Evolutionary conservation across 2,329 filamentous ascomycete genomes (phyloP), one percentile per base, ranked within the genome.

Genomic region (Scolecobasidium constrictum): DNA sequence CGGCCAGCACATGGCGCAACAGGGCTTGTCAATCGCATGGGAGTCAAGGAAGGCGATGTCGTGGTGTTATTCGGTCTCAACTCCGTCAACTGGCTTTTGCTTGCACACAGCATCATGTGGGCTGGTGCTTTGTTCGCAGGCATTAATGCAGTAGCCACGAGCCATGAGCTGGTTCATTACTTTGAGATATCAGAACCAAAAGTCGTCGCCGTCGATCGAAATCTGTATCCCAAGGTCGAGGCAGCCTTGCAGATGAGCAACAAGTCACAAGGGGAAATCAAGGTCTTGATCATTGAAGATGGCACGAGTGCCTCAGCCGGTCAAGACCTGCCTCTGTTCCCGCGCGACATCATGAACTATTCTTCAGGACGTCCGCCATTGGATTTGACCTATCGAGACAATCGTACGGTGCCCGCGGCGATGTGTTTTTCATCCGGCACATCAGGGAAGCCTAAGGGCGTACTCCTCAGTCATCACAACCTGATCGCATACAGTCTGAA

Each of bases 361-460:
- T 9, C 20, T 6, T 12, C 23, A 12, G 15, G 42, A 3, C 21
- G 21, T 3, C 44, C 48, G 13, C 38, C 48, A n/a, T 49, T 53
- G 18, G 50, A 53, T 42, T 43, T 54, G 1, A 49, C 50, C 2
- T 17, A 17, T 12, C 23, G 43, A 20, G 50, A 53, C 33, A 52
- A 44, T 37, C 34, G 46, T 40, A 42, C 50, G 12, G 35, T 50
- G 31, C 50, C 48, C 13, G 51, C 52, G 2, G 46, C 42, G 12
- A 42, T 54, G 3, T 49, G 46, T 31, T 54, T 54, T 38, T 53
- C 48, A 38, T 54, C 51, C 4, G 52, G 52, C 2, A 55, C 52
- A 3, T 38, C 46, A 42, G 53, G 53, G 11, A 51, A 52, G 35
- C 37, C 51, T 18, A 55, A 55, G 40, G 53, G 48, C 7, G 52